phyloP scores from a whole-genome alignment of 768 basidiomycete genomes.

The Tricholomella constricta region DNA sequence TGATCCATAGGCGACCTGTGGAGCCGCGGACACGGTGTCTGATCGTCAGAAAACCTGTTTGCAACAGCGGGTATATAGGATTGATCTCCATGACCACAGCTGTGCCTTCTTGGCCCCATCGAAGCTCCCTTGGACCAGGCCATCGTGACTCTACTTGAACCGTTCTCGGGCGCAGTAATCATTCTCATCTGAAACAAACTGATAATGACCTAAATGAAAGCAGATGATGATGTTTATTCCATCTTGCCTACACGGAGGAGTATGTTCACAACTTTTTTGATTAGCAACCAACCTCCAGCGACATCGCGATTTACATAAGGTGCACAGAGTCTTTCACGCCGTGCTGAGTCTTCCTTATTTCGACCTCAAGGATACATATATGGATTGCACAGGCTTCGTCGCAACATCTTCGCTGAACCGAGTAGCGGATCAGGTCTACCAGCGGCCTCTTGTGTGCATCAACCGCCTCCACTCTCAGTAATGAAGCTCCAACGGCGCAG shows the following conservation, averaged over 20 bases:
- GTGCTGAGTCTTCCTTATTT: not conserved
- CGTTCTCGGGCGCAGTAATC: too few relatives aligned
- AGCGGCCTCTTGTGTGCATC: not conserved
- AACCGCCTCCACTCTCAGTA: not conserved
- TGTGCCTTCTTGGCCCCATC: too few relatives aligned
- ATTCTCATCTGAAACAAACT: too few relatives aligned
- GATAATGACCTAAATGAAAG: too few relatives aligned
- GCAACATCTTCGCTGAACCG: not conserved
- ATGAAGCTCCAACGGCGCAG: slow-evolving; percentile 1
- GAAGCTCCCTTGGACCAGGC: too few relatives aligned
- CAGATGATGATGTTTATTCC: too few relatives aligned
- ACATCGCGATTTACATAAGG: slow-evolving; percentile 2
- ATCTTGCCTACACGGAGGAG: too few relatives aligned
- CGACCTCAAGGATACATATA: not conserved
- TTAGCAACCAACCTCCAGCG: not conserved
- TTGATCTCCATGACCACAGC: not conserved
- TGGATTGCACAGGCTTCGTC: not conserved
- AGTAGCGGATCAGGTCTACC: slow-evolving; percentile 3
- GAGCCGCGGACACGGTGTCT: too few relatives aligned
- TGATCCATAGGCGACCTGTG: too few relatives aligned
- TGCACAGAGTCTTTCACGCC: not conserved
- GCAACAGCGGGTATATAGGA: not conserved
- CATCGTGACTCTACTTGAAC: too few relatives aligned
- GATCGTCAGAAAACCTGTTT: not conserved
- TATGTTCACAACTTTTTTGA: too few relatives aligned